Evolutionary conservation across 768 basidiomycete genomes (phyloP).

Genomic region (Russula compacta): DNA sequence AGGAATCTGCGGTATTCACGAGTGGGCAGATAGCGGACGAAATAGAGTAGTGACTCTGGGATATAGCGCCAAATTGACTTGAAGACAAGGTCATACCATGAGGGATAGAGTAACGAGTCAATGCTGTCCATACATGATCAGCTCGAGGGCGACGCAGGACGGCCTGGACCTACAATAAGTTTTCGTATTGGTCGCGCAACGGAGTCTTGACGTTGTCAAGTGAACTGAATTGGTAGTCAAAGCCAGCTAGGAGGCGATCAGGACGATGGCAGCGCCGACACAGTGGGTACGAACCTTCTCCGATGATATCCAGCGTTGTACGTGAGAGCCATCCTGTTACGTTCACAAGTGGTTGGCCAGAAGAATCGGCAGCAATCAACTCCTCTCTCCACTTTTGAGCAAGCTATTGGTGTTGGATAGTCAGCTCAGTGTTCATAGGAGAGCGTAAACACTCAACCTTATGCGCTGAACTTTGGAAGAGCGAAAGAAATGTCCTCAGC

Average conservation of each 20-base stretch:
- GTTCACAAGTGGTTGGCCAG: neutral
- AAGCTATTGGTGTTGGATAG: neutral
- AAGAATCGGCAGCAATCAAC: neutral
- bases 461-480: neutral
- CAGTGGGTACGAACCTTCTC: neutral
- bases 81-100: neutral
- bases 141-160: neutral
- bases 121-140: neutral
- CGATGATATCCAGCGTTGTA: neutral
- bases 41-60: neutral
- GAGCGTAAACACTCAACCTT: neutral
- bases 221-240: neutral
- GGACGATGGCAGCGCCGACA: neutral
- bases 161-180: constrained; percentile 20
- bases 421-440: too few species aligned
- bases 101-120: constrained; percentile 2
- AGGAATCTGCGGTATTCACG: neutral
- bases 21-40: neutral
- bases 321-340: neutral
- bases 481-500: neutral
- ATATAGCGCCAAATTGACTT: neutral
- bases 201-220: neutral
- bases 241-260: neutral
- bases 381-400: neutral
- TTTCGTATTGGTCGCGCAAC: constrained; percentile 17